Percentiles rank a stretch among this genome's conserved stretches.
These are phyloP conservation scores for Cairneyella variabilis DNA, from an alignment of 495 filamentous ascomycete species.

Conservation along the genomic window DNA sequence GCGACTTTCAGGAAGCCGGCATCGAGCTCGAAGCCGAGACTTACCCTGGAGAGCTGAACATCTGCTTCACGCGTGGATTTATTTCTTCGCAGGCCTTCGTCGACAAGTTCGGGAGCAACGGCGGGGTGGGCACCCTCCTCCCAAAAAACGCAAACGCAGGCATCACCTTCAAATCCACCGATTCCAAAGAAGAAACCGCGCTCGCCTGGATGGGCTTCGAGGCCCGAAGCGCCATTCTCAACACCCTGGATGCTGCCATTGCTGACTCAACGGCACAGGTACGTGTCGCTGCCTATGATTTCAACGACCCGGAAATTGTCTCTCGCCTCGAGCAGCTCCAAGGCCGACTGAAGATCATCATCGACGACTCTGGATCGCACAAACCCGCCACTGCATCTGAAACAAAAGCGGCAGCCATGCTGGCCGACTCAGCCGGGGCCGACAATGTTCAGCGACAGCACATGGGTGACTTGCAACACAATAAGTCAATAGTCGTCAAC, in stretches of 20 bases:
- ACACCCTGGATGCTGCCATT: slow-evolving; percentile 16
- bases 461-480: slow-evolving; percentile 15
- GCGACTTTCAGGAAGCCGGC: slow-evolving; percentile 18
- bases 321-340: slow-evolving; percentile 18
- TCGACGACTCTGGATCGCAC: slow-evolving; percentile 18
- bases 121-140: slow-evolving; percentile 17
- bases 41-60: slow-evolving; percentile 19
- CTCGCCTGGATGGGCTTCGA: slow-evolving; percentile 21
- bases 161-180: slow-evolving; percentile 16
- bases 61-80: slow-evolving; percentile 17
- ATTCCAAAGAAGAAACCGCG: slow-evolving; percentile 16
- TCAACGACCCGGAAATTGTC: slow-evolving; percentile 19
- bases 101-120: slow-evolving; percentile 10
- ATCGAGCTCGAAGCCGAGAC: slow-evolving; percentile 19
- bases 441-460: slow-evolving; percentile 17
- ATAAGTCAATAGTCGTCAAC: slow-evolving; percentile 10
- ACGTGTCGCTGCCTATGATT: slow-evolving; percentile 15
- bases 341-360: slow-evolving; percentile 18
- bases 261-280: slow-evolving; percentile 19
- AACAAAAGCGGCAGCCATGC: slow-evolving; percentile 12
- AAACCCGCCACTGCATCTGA: slow-evolving; percentile 8
- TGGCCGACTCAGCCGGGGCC: slow-evolving; percentile 9
- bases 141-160: slow-evolving; percentile 12
- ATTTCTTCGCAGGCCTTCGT: slow-evolving; percentile 20
- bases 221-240: slow-evolving; percentile 11